Percentiles rank a stretch among this genome's conserved stretches.
phyloP scores from a whole-genome alignment of 805 yeast genomes.

The Kodamaea kaohsiungensis region DNA sequence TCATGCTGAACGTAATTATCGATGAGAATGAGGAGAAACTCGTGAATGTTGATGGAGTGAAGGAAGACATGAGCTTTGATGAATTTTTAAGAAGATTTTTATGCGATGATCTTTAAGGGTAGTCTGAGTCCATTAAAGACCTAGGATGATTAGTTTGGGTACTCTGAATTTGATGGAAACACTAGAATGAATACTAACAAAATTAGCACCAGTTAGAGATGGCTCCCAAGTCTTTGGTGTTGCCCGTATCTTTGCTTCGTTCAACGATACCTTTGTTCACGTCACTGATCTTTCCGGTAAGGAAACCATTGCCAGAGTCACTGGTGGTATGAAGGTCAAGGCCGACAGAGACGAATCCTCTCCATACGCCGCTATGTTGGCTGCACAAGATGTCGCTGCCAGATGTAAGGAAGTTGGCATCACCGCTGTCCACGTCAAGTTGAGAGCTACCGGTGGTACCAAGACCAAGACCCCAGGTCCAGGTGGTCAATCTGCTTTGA shows the following conservation, averaged over 20 bases:
- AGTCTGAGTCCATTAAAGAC: background rate
- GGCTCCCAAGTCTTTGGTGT: conserved; percentile 99
- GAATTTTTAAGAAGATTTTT: background rate
- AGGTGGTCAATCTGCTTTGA: conserved; percentile 99
- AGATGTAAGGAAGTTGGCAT: conserved; percentile 99
- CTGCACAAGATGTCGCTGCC: conserved; percentile 99
- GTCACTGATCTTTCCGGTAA: conserved; percentile 99
- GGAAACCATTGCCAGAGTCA: conserved; percentile 99
- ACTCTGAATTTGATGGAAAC: background rate
- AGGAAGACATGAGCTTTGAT: background rate
- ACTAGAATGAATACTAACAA: conserved; percentile 19
- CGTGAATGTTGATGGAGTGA: background rate
- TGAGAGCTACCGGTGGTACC: conserved; percentile 99
- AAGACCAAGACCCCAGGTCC: conserved; percentile 99
- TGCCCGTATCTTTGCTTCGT: conserved; percentile 99
- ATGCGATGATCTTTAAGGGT: background rate
- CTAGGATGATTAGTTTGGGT: background rate
- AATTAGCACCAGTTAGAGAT: conserved; percentile 60
- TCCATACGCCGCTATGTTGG: conserved; percentile 99
- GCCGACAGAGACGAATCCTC: conserved; percentile 99
- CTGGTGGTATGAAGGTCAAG: conserved; percentile 99
- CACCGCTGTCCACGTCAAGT: conserved; percentile 98
- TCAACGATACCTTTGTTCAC: conserved; percentile 99
- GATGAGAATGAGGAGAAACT: background rate
- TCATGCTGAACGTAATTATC: background rate